A percentile compares a stretch with the other conserved stretches of the same genome.
Conservation (phyloP, 2,329 filamentous ascomycete species). For the Hypoxylon sp. region DNA sequence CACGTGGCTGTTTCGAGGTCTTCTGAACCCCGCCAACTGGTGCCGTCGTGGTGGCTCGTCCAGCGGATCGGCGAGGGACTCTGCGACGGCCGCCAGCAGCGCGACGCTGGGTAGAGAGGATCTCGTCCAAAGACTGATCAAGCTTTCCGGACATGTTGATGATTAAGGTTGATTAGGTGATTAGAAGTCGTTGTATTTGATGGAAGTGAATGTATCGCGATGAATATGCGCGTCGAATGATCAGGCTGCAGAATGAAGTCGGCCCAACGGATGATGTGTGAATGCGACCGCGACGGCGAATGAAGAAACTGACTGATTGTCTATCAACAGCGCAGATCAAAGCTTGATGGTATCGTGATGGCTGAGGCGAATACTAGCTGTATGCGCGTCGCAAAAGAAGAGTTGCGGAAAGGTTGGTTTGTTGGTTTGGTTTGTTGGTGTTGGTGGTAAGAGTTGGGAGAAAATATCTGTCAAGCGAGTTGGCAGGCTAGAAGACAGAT, state of each 20-base stretch:
- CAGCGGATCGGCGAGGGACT: conserved; percentile 65
- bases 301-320: conserved; percentile 16
- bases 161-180: conserved; percentile 50
- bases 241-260: conserved; percentile 41
- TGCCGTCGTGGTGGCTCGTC: conserved; percentile 71
- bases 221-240: conserved; percentile 50
- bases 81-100: conserved; percentile 70
- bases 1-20: conserved; percentile 74
- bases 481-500: conserved; percentile 25
- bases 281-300: conserved; percentile 28
- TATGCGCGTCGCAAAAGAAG: conserved; percentile 16
- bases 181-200: conserved; percentile 64
- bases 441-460: conserved; percentile 12
- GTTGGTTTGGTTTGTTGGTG: neutral
- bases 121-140: conserved; percentile 97
- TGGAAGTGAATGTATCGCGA: conserved; percentile 44
- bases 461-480: conserved; percentile 33
- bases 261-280: conserved; percentile 33
- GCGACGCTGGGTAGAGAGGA: conserved; percentile 82
- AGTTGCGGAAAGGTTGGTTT: conserved; percentile 21
- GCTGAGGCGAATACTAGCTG: conserved; percentile 17
- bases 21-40: conserved; percentile 92
- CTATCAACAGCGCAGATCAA: conserved; percentile 16
- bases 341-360: conserved; percentile 26
- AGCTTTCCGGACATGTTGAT: conserved; percentile 90